phyloP scores from a whole-genome alignment of 225 moss, liverwort and hornwort species.

The Lunularia cruciata region DNA sequence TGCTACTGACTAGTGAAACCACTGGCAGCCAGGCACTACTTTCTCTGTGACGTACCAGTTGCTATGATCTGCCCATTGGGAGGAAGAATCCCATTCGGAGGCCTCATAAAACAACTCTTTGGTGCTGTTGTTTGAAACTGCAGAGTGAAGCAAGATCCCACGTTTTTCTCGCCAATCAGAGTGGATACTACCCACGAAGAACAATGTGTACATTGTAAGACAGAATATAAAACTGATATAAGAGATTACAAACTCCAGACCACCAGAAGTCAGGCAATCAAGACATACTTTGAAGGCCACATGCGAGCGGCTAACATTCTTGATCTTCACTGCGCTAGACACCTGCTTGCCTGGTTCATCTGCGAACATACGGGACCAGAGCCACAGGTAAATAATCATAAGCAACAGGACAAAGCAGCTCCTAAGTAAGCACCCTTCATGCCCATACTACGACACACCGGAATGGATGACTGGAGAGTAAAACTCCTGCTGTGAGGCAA shows the following conservation, averaged over 20 bases:
- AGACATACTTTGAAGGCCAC: conserved; percentile 86
- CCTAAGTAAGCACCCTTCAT: too few relatives aligned
- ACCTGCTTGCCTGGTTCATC: conserved; percentile 85
- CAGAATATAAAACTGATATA: neutral
- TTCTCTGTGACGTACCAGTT: conserved; percentile 57
- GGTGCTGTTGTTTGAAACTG: conserved; percentile 99
- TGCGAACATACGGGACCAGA: conserved; percentile 31
- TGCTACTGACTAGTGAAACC: too few relatives aligned
- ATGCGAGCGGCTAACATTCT: conserved; percentile 70
- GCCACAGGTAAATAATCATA: neutral
- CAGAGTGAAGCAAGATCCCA: conserved; percentile 23
- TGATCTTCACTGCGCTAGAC: conserved; percentile 78
- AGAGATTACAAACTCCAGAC: conserved; percentile 1
- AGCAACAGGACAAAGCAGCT: neutral
- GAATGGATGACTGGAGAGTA: too few relatives aligned
- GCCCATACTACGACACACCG: too few relatives aligned
- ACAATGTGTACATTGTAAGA: too few relatives aligned
- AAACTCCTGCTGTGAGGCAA: too few relatives aligned
- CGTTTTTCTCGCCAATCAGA: neutral
- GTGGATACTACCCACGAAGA: too few relatives aligned
- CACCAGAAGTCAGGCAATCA: neutral
- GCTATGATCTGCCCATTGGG: conserved; percentile 87
- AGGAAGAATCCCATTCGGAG: conserved; percentile 90
- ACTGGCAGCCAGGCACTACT: too few relatives aligned
- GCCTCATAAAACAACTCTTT: conserved; percentile 99